Percentiles rank a stretch among this genome's conserved stretches.
phyloP scores from a whole-genome alignment of 139 green algal genomes.

The Chlamydomonas schloesseri region DNA sequence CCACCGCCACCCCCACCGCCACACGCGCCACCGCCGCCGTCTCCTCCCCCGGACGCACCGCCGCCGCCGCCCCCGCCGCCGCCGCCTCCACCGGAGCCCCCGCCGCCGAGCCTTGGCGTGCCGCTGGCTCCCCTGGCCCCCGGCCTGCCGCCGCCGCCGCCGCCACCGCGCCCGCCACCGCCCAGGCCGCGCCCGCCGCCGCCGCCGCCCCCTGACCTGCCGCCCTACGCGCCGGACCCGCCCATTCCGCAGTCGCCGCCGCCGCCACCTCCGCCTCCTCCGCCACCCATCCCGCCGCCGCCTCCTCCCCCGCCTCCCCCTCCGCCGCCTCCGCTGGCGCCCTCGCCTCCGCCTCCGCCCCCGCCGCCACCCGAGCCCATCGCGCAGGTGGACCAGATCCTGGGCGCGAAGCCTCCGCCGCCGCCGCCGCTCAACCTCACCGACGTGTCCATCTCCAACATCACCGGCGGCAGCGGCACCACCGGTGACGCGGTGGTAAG shows the following conservation, averaged over 20 bases:
- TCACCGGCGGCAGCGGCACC: neutral
- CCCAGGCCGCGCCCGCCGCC: neutral
- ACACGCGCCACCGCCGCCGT: neutral
- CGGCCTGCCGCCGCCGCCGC: neutral
- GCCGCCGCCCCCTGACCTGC: neutral
- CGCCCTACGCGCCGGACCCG: constrained; percentile 7
- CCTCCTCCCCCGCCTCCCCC: constrained; percentile 17
- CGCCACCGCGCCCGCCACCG: neutral
- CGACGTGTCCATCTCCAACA: neutral
- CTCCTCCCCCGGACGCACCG: neutral
- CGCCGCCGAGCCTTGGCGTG: no score
- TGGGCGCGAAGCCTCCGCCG: constrained; percentile 13
- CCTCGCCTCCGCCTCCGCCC: constrained; percentile 13
- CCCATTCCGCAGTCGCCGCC: neutral
- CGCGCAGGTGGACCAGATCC: neutral
- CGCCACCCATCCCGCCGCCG: constrained; percentile 14
- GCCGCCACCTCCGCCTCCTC: constrained; percentile 12
- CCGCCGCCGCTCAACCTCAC: neutral
- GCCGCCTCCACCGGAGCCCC: no score
- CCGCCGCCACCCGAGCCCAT: constrained; percentile 12
- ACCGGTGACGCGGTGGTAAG: neutral
- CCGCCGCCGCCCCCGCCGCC: neutral
- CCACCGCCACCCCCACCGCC: no score
- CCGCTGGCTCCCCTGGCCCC: neutral
- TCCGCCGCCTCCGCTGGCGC: neutral